Base-by-base conservation (phyloP, 2,329 filamentous ascomycete genomes). In the Epichloe gansuensis region DNA sequence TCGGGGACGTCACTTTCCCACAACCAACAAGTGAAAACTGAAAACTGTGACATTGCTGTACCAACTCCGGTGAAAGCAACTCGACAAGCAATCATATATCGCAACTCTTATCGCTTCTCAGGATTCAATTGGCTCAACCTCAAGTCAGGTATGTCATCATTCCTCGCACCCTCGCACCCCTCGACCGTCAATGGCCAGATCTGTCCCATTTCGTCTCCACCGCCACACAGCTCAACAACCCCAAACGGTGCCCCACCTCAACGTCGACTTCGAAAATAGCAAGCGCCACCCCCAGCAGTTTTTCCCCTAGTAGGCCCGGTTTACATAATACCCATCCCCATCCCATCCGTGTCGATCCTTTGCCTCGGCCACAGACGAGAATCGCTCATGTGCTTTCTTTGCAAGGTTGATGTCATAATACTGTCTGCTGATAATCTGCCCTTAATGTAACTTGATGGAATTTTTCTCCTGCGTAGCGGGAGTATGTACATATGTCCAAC, bases 281-380 rank as follows among this genome's bases (percentile, higher is more conserved):
- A 52, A 43, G 38, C 46, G 38, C 37, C 31, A 34, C 50, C 23
- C n/a, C 41, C 43, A 17, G 4, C 23, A 42, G 34, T 12, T 21
- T 37, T 28, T 21, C 12, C 34, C 17, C 17, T 21, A 21, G 17
- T 5, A 12, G 31, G 12, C 3, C 46, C 45, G 21, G 50, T 42
- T 23, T 44, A 21, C 17, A 21, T 21, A 47, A 7, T 17, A 48
- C 31, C 17, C 17, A 21, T 21, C 17, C 31, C 17, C 46, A 28
- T 31, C 57, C 52, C 31, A 58, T 49, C 1, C 55, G 11, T 1
- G 56, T 5, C 58, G 15, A 11, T 8, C 61, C 58, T 8, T 65
- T 46, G 25, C 48, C 39, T 50, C 52, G 46, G 48, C 52, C 41
- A 53, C 56, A 2, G 41, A 54, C 6, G 61, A 34, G 12, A 58